A percentile compares a stretch with the other conserved stretches of the same genome.
Conservation (phyloP, 345 rosid genomes). For the Cardamine occulta region DNA sequence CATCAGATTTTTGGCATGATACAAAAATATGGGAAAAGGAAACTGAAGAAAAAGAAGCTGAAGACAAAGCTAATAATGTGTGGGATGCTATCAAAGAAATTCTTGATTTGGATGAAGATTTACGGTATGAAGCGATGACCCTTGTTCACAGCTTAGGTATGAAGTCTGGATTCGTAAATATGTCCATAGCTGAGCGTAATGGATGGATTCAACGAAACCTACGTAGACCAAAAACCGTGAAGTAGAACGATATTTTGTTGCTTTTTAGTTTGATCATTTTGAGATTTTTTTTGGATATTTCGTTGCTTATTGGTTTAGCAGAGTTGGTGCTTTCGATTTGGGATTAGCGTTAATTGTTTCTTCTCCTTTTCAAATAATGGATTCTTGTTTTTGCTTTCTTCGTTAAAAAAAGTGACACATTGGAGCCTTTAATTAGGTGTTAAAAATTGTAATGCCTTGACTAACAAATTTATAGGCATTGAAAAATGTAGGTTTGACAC, state of each 20-base stretch:
- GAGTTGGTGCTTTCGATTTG: too few relatives aligned
- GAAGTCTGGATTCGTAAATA: neutral
- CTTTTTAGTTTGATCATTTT: too few relatives aligned
- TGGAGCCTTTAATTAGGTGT: too few relatives aligned
- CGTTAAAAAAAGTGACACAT: too few relatives aligned
- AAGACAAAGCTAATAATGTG: neutral
- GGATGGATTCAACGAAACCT: constrained; percentile 8
- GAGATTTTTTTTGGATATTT: too few relatives aligned
- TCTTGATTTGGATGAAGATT: neutral
- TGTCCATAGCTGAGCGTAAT: neutral
- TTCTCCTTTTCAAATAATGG: too few relatives aligned
- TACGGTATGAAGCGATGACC: constrained; percentile 17
- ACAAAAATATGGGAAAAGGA: constrained; percentile 2
- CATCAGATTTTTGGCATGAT: constrained; percentile 4
- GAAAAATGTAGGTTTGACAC: too few relatives aligned
- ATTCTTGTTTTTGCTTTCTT: too few relatives aligned
- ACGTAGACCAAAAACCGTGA: neutral
- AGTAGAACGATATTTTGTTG: neutral
- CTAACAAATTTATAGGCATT: too few relatives aligned
- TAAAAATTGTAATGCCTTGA: too few relatives aligned
- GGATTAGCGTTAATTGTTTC: too few relatives aligned
- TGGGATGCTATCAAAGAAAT: constrained; percentile 18
- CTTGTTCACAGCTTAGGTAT: constrained; percentile 26
- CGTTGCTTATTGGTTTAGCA: too few relatives aligned
- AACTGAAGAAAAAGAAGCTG: neutral